Conservation (phyloP, 371 early-diverging fungal species). For the Funneliformis caledonium region DNA sequence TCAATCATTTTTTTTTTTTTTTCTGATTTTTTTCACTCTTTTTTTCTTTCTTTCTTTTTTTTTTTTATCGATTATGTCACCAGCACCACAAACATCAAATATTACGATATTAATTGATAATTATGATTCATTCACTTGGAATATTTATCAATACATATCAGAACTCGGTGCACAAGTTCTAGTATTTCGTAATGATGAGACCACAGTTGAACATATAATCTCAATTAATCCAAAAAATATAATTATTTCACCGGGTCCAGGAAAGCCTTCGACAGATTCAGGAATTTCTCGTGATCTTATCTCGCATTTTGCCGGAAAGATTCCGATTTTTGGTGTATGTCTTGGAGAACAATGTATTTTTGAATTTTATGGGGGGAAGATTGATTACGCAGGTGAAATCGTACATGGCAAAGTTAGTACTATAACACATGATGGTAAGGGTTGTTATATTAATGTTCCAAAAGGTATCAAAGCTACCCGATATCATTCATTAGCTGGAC, state of each 20-base stretch:
- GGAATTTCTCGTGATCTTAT: conserved; percentile 89
- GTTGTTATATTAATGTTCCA: conserved; percentile 82
- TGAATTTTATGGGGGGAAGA: conserved; percentile 92
- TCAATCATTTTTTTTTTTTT: no score
- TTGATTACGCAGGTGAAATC: conserved; percentile 89
- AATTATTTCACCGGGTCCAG: conserved; percentile 96
- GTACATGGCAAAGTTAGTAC: conserved; percentile 93
- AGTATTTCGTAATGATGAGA: conserved; percentile 93
- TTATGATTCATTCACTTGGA: conserved; percentile 98
- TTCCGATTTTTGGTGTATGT: conserved; percentile 97
- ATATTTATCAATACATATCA: conserved; percentile 93
- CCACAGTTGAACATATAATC: conserved; percentile 80
- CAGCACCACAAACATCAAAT: neutral
- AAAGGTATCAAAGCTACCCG: conserved; percentile 88
- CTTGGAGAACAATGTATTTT: conserved; percentile 96
- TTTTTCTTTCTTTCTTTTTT: no score
- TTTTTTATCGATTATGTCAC: neutral
- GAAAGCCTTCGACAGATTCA: conserved; percentile 88
- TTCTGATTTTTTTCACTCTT: neutral
- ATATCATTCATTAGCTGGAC: conserved; percentile 95
- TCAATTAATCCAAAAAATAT: conserved; percentile 87
- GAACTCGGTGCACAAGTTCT: conserved; percentile 89
- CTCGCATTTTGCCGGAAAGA: conserved; percentile 83
- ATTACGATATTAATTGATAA: conserved; percentile 91
- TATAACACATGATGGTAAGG: conserved; percentile 88